Conservation (phyloP, 2,329 filamentous ascomycete genomes). For the Colletotrichum gigasporum region DNA sequence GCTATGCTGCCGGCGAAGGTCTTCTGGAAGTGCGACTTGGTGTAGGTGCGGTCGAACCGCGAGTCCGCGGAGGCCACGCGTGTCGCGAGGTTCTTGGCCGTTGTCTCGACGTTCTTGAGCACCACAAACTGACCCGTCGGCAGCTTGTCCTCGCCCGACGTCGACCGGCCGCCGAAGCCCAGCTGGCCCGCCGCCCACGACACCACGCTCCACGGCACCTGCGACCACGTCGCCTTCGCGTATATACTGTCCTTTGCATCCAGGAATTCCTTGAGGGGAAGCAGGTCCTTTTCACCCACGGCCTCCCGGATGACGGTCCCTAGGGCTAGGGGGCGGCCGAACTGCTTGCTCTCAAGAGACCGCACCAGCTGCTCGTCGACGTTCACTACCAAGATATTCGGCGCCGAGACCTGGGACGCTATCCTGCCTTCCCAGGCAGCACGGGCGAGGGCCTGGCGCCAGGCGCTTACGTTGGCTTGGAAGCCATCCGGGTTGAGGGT, state of each 20-base stretch:
- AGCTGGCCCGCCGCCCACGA: conserved; percentile 80
- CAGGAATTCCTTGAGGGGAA: conserved; percentile 77
- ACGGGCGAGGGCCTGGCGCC: conserved; percentile 78
- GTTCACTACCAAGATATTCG: conserved; percentile 61
- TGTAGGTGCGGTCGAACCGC: conserved; percentile 74
- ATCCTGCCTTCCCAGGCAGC: conserved; percentile 70
- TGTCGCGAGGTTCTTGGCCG: conserved; percentile 63
- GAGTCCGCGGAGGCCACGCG: conserved; percentile 45
- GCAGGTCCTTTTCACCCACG: conserved; percentile 72
- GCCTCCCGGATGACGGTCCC: conserved; percentile 82
- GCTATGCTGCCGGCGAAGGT: conserved; percentile 65
- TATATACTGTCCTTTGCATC: conserved; percentile 75
- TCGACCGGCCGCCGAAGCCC: conserved; percentile 63
- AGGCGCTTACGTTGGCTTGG: conserved; percentile 80
- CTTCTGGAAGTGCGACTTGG: conserved; percentile 70
- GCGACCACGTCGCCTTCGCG: conserved; percentile 69
- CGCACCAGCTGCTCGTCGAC: conserved; percentile 72
- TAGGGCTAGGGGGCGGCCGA: conserved; percentile 82
- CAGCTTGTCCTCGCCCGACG: conserved; percentile 60
- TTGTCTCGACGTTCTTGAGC: conserved; percentile 68
- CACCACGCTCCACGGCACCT: conserved; percentile 75
- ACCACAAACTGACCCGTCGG: conserved; percentile 73
- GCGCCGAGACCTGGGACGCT: conserved; percentile 50
- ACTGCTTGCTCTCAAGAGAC: conserved; percentile 79
- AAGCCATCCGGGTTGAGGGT: conserved; percentile 87